Evolutionary conservation across 208 protist species (phyloP).

Genomic region (Herpetomonas muscarum): DNA sequence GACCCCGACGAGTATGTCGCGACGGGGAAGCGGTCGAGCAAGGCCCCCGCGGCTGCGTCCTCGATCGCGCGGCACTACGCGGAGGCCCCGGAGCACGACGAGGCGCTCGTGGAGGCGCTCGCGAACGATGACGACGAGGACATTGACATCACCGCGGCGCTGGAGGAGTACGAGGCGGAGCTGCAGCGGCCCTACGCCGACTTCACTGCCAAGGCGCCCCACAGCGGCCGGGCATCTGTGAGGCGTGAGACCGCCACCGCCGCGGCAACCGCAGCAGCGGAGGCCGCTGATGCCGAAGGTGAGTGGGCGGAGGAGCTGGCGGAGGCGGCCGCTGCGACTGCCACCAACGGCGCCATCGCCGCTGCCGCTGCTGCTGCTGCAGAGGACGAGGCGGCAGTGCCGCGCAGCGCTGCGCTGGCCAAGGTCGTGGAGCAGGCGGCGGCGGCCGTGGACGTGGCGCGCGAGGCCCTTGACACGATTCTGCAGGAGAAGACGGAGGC

Average conservation of each 20-base stretch:
- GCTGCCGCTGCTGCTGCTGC: background rate
- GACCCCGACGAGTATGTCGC: slow-evolving; percentile 3
- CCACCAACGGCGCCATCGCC: background rate
- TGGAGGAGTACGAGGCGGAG: slow-evolving; percentile 11
- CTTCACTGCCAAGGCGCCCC: background rate
- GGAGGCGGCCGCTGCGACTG: too few relatives aligned
- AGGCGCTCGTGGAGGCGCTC: slow-evolving; percentile 9
- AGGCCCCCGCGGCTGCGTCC: background rate
- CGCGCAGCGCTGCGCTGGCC: background rate
- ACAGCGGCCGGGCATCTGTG: background rate
- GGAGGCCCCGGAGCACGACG: slow-evolving; percentile 5
- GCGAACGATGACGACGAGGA: slow-evolving; percentile 4
- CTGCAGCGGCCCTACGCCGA: background rate
- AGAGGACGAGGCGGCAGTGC: slow-evolving; percentile 3
- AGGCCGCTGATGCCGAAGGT: background rate
- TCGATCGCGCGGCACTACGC: background rate
- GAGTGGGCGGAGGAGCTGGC: background rate
- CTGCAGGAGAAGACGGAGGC: background rate
- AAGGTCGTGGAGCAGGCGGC: slow-evolving; percentile 2
- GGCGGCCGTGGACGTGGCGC: slow-evolving; percentile 4
- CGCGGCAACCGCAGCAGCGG: background rate
- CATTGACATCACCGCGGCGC: slow-evolving; percentile 2
- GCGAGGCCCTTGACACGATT: background rate
- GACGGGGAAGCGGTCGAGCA: background rate
- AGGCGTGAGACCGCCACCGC: background rate